Conservation (phyloP, 257 asterid genomes). For the Nyctanthes arbortristis region DNA sequence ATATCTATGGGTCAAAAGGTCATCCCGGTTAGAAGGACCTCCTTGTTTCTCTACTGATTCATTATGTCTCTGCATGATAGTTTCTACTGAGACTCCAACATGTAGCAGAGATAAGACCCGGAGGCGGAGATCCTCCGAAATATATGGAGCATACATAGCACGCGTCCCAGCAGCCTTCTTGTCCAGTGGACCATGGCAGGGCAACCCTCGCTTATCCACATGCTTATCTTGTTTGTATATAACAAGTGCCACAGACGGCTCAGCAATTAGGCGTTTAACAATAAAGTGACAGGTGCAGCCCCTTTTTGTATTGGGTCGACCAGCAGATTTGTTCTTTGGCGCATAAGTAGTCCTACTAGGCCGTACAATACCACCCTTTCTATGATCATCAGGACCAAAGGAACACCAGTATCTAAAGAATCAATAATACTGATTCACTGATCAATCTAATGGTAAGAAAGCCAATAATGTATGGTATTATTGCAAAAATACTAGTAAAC, state of each 20-base stretch:
- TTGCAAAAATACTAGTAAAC: conserved; percentile 22
- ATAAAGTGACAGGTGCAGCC: conserved; percentile 97
- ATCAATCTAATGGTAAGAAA: neutral
- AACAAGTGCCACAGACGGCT: conserved; percentile 88
- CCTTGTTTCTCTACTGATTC: conserved; percentile 95
- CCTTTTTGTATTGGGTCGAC: conserved; percentile 97
- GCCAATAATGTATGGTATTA: conserved; percentile 5
- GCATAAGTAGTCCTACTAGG: conserved; percentile 85
- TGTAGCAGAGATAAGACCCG: conserved; percentile 81
- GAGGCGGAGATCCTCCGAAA: conserved; percentile 92
- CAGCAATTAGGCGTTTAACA: conserved; percentile 87
- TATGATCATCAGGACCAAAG: too few species aligned
- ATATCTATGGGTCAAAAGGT: conserved; percentile 89
- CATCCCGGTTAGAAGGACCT: conserved; percentile 93
- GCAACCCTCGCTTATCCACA: conserved; percentile 77
- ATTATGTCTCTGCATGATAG: conserved; percentile 95
- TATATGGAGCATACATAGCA: conserved; percentile 98
- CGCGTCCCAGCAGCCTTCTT: conserved; percentile 87
- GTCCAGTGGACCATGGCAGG: conserved; percentile 96
- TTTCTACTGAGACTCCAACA: conserved; percentile 97
- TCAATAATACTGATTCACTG: conserved; percentile 15
- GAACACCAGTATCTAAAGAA: conserved; percentile 94
- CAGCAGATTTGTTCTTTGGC: conserved; percentile 74
- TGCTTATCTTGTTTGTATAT: conserved; percentile 88
- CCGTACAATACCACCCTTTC: too few species aligned